Evolutionary conservation across 2,329 filamentous ascomycete genomes (phyloP).

Genomic region (Sclerotinia glacialis): DNA sequence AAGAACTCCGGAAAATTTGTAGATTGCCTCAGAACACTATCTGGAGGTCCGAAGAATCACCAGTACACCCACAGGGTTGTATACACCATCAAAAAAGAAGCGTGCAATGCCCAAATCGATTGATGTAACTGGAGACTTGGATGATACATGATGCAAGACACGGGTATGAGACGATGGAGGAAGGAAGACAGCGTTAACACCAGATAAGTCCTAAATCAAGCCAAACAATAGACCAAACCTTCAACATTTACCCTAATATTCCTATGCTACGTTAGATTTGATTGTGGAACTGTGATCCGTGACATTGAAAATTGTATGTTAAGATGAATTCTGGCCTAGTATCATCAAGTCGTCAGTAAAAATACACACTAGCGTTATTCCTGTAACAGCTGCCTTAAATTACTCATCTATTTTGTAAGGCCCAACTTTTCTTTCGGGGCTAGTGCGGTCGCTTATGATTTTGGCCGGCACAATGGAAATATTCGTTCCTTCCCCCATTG

Average conservation of each 20-base stretch:
- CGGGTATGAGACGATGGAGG: background rate
- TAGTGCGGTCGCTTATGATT: constrained; percentile 20
- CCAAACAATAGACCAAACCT: background rate
- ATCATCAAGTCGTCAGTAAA: constrained; percentile 16
- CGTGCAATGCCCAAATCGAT: background rate
- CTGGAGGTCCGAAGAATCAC: background rate
- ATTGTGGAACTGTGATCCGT: background rate
- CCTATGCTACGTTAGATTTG: no score
- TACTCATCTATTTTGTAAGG: background rate
- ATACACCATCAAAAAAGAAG: background rate
- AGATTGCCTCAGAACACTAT: constrained; percentile 17
- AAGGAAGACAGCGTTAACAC: background rate
- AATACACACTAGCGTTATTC: constrained; percentile 17
- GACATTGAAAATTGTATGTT: constrained; percentile 7
- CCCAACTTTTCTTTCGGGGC: background rate
- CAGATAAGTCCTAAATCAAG: constrained; percentile 6
- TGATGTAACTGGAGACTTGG: background rate
- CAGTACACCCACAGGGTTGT: background rate
- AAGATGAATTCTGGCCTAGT: background rate
- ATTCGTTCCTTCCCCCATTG: constrained; percentile 6
- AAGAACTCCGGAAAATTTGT: background rate
- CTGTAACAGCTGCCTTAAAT: background rate
- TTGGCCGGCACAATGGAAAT: constrained; percentile 18
- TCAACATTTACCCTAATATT: background rate
- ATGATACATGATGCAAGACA: constrained; percentile 4